Evolutionary conservation across 2,329 filamentous ascomycete species (phyloP).

Genomic region (Aspergillus phoenicis): DNA sequence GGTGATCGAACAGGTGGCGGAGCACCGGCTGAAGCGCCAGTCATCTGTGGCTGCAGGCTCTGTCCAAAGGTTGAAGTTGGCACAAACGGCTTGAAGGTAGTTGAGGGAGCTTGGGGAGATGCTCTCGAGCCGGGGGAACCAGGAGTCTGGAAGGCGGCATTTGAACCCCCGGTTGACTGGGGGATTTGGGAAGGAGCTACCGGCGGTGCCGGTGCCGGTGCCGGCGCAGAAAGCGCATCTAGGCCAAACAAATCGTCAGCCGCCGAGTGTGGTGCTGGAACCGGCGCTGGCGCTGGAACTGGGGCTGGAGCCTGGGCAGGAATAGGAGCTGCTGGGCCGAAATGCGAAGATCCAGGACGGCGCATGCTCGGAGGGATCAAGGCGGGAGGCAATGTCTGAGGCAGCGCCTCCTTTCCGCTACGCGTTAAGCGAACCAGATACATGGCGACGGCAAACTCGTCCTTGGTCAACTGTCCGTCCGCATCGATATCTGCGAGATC

Average conservation of each 20-base stretch:
- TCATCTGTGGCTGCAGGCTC: conserved; percentile 73
- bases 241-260: conserved; percentile 93
- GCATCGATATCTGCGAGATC: conserved; percentile 93
- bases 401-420: conserved; percentile 70
- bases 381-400: conserved; percentile 74
- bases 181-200: conserved; percentile 62
- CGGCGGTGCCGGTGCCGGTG: conserved; percentile 50
- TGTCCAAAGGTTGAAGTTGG: conserved; percentile 92
- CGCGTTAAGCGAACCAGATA: conserved; percentile 91
- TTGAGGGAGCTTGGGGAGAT: conserved; percentile 43
- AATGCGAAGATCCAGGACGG: conserved; percentile 43
- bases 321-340: conserved; percentile 42
- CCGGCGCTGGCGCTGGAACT: conserved; percentile 46
- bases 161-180: conserved; percentile 74
- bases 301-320: conserved; percentile 50
- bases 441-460: conserved; percentile 98
- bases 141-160: conserved; percentile 57
- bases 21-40: conserved; percentile 59
- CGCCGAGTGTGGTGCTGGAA: conserved; percentile 71
- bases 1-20: conserved; percentile 41
- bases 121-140: conserved; percentile 48
- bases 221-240: conserved; percentile 66
- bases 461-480: conserved; percentile 78
- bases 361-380: conserved; percentile 87
- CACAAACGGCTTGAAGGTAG: conserved; percentile 83